Evolutionary conservation across 2,329 filamentous ascomycete genomes (phyloP).

Genomic region (Graphiopsis chlorocephala): DNA sequence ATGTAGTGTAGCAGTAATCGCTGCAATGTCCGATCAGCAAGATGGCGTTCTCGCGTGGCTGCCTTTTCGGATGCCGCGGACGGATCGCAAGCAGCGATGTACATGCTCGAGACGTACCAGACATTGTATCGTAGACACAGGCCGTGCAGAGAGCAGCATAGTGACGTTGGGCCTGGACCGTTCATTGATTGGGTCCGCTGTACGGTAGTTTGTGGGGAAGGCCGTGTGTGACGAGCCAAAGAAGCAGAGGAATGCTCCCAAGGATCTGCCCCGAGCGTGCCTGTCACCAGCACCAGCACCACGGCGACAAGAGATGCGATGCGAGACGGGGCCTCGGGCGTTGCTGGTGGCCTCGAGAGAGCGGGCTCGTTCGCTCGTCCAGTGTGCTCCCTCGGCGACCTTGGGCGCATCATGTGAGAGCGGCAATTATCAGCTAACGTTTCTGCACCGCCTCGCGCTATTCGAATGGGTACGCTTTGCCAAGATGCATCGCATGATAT

Average conservation of each 20-base stretch:
- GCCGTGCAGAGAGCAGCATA: background rate
- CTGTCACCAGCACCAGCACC: background rate
- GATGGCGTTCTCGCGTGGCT: background rate
- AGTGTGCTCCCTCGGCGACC: too few species aligned
- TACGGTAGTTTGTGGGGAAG: background rate
- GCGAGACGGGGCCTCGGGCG: background rate
- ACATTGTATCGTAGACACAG: background rate
- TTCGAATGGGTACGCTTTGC: background rate
- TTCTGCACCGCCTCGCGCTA: background rate
- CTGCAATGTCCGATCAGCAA: background rate
- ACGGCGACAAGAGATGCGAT: background rate
- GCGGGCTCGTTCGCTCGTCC: background rate
- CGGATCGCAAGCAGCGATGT: background rate
- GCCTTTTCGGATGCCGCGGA: background rate
- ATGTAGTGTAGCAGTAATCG: background rate
- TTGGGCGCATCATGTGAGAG: background rate
- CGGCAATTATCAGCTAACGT: background rate
- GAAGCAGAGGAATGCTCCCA: background rate
- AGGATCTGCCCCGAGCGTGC: background rate
- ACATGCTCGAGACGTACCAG: background rate
- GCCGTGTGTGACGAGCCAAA: background rate
- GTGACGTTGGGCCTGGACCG: conserved; percentile 1
- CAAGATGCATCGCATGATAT: conserved; percentile 2
- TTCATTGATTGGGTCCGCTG: background rate
- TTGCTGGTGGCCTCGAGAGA: background rate